A percentile compares a stretch with the other conserved stretches of the same genome.
Conservation (phyloP, 169 alveolate species). For the Eimeria praecox region DNA sequence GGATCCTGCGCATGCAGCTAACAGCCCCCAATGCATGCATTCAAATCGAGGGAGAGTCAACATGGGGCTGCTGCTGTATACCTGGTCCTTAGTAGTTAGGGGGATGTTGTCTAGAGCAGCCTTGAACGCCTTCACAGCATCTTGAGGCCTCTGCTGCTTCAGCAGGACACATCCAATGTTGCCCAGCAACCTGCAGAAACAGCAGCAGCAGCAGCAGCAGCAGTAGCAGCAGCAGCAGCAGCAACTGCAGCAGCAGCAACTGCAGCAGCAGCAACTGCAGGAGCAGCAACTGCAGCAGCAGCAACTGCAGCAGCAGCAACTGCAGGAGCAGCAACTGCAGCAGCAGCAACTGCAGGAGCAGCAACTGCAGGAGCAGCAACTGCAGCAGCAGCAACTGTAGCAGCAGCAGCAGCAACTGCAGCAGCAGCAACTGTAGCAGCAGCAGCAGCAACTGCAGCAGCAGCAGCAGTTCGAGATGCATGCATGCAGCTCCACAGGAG, state of each 20-base stretch:
- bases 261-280: too few relatives aligned
- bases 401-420: too few relatives aligned
- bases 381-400: too few relatives aligned
- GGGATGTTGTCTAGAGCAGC: slow-evolving; percentile 54
- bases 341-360: too few relatives aligned
- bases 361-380: too few relatives aligned
- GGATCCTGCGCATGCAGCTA: not conserved
- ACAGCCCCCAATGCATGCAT: not conserved
- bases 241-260: not conserved
- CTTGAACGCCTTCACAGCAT: slow-evolving; percentile 35
- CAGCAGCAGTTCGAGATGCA: too few relatives aligned
- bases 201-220: not conserved
- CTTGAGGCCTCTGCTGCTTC: slow-evolving; percentile 53
- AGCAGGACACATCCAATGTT: slow-evolving; percentile 41
- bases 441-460: too few relatives aligned
- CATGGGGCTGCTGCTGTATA: not conserved
- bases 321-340: too few relatives aligned
- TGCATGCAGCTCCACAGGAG: too few relatives aligned
- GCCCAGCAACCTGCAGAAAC: slow-evolving; percentile 20
- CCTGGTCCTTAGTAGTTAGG: slow-evolving; percentile 23
- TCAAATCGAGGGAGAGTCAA: not conserved
- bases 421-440: too few relatives aligned
- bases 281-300: too few relatives aligned
- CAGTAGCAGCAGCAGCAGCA: not conserved
- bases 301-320: too few relatives aligned